These are phyloP conservation scores for Guillardia theta DNA, from an alignment of 78 protist species.

Conservation along the genomic window DNA sequence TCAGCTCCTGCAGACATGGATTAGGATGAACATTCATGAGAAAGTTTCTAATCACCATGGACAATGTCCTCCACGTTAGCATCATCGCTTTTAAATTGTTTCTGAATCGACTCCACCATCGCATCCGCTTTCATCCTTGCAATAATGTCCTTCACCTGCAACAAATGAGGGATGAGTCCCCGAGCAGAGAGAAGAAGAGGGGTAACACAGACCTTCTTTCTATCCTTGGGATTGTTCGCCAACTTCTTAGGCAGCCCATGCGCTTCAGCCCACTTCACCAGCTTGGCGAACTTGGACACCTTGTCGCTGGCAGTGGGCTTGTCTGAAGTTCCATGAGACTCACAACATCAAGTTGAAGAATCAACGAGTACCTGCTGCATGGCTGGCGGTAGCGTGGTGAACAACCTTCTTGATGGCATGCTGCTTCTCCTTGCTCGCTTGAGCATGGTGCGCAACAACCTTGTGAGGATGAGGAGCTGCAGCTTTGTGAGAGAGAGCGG, in stretches of 20 bases:
- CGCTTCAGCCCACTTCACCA: constrained; percentile 30
- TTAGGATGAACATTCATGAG: too few relatives aligned
- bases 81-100: too few relatives aligned
- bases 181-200: not conserved
- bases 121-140: constrained; percentile 22
- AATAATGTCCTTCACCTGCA: constrained; percentile 38
- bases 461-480: too few relatives aligned
- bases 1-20: too few relatives aligned
- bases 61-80: too few relatives aligned
- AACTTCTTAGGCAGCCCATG: not conserved
- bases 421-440: not conserved
- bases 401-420: not conserved
- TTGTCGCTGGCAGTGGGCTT: not conserved
- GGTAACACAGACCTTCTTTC: not conserved
- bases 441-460: too few relatives aligned
- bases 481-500: too few relatives aligned
- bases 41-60: too few relatives aligned
- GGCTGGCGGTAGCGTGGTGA: too few relatives aligned
- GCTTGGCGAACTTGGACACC: not conserved
- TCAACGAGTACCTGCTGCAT: too few relatives aligned
- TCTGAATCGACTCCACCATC: not conserved
- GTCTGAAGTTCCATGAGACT: too few relatives aligned
- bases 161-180: not conserved
- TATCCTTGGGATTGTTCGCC: not conserved
- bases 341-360: too few relatives aligned